Percentiles rank a stretch among this genome's conserved stretches.
These are phyloP conservation scores for Trametes sp. DNA, from an alignment of 1,284 basidiomycete species.

Conservation along the genomic window DNA sequence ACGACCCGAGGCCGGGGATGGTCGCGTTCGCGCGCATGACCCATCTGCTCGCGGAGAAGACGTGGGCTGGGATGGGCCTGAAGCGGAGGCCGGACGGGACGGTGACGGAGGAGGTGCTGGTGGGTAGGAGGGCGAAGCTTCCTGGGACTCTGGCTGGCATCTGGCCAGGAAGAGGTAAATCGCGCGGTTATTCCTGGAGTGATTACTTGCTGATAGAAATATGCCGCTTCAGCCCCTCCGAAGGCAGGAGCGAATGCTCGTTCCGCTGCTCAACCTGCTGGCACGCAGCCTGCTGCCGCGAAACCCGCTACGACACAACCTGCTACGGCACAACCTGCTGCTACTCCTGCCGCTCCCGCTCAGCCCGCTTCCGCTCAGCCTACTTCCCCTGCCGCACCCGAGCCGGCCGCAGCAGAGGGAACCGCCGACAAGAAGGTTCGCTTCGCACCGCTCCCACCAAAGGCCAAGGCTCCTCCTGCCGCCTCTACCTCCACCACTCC, in stretches of 20 bases:
- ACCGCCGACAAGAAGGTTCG: constrained; percentile 4
- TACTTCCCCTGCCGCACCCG: too few relatives aligned
- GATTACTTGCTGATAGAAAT: neutral
- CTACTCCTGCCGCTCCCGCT: neutral
- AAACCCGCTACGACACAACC: neutral
- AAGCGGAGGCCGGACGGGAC: constrained; percentile 17
- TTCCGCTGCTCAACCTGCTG: neutral
- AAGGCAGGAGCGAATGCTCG: constrained; percentile 7
- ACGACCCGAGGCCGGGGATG: constrained; percentile 30
- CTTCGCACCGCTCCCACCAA: neutral
- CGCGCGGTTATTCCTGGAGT: neutral
- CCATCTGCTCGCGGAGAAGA: constrained; percentile 22
- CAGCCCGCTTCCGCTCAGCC: neutral
- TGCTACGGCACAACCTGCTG: neutral
- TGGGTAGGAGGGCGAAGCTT: constrained; percentile 16
- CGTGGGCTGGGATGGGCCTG: constrained; percentile 22
- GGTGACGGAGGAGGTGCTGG: constrained; percentile 22
- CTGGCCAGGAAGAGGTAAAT: constrained; percentile 29
- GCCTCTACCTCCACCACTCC: neutral
- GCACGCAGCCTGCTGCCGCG: neutral
- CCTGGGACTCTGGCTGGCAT: constrained; percentile 27
- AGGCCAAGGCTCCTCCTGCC: neutral
- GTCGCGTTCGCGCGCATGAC: constrained; percentile 24
- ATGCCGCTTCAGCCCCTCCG: neutral
- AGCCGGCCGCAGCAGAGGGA: neutral